Conservation (phyloP, 352 stramenopile species). For the Phytophthora pistaciae region DNA sequence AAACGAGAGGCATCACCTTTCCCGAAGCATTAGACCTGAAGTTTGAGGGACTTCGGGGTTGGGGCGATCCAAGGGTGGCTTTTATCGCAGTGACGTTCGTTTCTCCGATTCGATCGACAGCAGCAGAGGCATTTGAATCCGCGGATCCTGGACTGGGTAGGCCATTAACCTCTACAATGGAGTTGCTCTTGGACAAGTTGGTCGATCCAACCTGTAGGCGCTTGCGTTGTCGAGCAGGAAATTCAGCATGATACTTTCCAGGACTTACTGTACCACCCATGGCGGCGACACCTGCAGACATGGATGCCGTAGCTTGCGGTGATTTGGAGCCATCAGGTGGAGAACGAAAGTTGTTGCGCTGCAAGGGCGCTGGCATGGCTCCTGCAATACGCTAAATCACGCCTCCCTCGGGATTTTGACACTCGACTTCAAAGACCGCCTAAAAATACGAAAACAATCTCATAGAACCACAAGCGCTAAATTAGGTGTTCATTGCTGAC, state of each 20-base stretch:
- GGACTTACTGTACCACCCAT: conserved; percentile 22
- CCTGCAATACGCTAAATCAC: conserved; percentile 2
- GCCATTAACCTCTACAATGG: conserved; percentile 17
- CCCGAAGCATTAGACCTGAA: conserved; percentile 6
- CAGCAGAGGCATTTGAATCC: conserved; percentile 26
- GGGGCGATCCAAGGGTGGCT: conserved; percentile 29
- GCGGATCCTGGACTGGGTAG: conserved; percentile 14
- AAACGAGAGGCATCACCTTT: conserved; percentile 16
- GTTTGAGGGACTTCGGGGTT: conserved; percentile 8
- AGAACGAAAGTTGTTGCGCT: conserved; percentile 76
- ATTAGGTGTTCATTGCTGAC: conserved; percentile 35
- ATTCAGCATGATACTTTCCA: conserved; percentile 50
- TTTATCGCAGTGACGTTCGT: conserved; percentile 64
- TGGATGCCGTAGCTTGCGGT: conserved; percentile 15
- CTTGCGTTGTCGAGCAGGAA: conserved; percentile 66
- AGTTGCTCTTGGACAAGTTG: conserved; percentile 57
- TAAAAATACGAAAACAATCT: conserved; percentile 41
- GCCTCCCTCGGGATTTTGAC: not conserved
- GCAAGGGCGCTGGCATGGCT: conserved; percentile 46
- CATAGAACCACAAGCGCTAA: conserved; percentile 21
- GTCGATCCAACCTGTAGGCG: conserved; percentile 81
- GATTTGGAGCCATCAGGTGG: conserved; percentile 36
- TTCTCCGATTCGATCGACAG: conserved; percentile 39
- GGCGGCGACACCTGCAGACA: conserved; percentile 23
- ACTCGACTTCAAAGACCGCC: not conserved